Evolutionary conservation across 148 eudicot genomes (phyloP), one percentile per base, ranked within the genome.

Genomic region (Limonium bicolor): DNA sequence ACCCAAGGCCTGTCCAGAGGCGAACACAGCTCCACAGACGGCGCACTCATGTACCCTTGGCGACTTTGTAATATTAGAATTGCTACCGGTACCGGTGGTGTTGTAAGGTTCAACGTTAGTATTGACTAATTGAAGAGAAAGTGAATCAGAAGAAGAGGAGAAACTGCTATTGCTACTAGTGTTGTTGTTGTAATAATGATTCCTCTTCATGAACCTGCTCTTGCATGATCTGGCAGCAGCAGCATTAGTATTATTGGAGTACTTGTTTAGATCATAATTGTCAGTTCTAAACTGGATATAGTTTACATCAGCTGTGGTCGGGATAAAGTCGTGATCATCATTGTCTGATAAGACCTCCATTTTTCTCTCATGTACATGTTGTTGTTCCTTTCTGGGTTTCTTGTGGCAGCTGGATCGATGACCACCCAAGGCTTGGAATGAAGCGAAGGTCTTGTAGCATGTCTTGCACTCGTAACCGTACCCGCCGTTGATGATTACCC

Each of bases 381-480:
- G n/a, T n/a, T n/a, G n/a, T 24, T 43, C 48, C 17, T 43, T 40
- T 46, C 65, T 78, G 4, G 73, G 76, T 59, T 75, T 71, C 45
- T 55, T 68, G 49, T 78, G 87, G n/a, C n/a, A n/a, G 46, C 53
- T 58, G 4, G 40, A 41, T 20, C 54, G 43, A 42, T 78, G 86
- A 7, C 86, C 86, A 0, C 86, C 86, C 31, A 78, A 54, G 1
- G 86, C 86, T 27, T 78, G 86, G 34, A 78, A 78, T 0, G 86
- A 78, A 8, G 81, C 52, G 34, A 78, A 78, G 0, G 66, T 40
- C 16, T 80, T 55, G 35, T 47, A 44, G 15, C 86, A 78, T 0
- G 86, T 78, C 66, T 78, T 78, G 68, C 86, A 78, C 27, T 76
- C 60, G 49, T 78, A 78, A 0, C 61, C 74, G 22, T 43, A 63